Conservation (phyloP, 2,329 filamentous ascomycete species). For the Venturia pyrina region DNA sequence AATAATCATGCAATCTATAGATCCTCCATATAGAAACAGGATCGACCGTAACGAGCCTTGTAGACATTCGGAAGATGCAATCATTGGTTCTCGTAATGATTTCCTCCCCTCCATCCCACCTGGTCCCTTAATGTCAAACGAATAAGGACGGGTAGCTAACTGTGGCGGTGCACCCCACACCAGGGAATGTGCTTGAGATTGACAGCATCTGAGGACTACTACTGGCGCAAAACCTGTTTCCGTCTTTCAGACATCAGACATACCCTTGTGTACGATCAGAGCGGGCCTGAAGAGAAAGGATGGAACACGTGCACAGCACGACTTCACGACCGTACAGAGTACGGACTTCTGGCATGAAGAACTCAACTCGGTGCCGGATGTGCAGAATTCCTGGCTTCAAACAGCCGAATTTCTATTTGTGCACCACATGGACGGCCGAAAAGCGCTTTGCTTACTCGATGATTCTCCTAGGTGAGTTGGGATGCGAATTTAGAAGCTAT, state of each 20-base stretch:
- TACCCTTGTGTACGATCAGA: background rate
- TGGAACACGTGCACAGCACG: background rate
- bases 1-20: background rate
- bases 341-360: background rate
- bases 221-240: background rate
- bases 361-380: background rate
- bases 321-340: background rate
- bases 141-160: background rate
- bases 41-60: background rate
- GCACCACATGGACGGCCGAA: no score
- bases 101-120: background rate
- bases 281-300: background rate
- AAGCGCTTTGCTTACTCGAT: no score
- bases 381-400: background rate
- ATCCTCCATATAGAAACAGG: background rate
- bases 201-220: background rate
- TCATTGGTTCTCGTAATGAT: background rate
- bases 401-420: no score
- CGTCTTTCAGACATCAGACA: background rate
- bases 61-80: background rate
- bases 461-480: no score
- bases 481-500: no score
- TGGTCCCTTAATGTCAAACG: constrained; percentile 1
- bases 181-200: background rate
- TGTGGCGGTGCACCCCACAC: background rate